Evolutionary conservation across 2,329 filamentous ascomycete species (phyloP).

Genomic region (Coleophoma eucalyptorum): DNA sequence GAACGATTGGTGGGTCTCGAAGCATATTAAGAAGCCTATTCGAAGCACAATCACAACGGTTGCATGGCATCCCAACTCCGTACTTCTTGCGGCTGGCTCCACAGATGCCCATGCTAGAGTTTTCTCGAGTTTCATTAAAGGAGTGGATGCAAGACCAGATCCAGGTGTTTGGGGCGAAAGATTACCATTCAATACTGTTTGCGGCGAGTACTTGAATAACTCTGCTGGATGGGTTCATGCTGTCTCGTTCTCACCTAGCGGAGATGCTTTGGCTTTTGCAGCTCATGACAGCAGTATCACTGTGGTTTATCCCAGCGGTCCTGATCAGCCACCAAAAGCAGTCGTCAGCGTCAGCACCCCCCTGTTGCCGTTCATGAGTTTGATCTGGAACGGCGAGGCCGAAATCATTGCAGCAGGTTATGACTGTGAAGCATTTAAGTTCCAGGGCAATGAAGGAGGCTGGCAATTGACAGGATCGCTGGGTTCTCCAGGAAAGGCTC

Average conservation of each 20-base stretch:
- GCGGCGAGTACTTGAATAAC: conserved; percentile 93
- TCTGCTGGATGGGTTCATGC: conserved; percentile 96
- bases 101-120: conserved; percentile 96
- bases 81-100: conserved; percentile 90
- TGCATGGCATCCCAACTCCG: conserved; percentile 96
- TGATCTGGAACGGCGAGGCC: conserved; percentile 87
- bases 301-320: conserved; percentile 87
- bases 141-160: conserved; percentile 80
- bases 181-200: conserved; percentile 96
- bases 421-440: conserved; percentile 84
- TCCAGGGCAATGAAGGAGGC: conserved; percentile 72
- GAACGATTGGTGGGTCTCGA: conserved; percentile 99
- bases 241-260: conserved; percentile 87
- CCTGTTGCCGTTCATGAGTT: conserved; percentile 84
- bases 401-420: conserved; percentile 96
- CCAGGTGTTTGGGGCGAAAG: conserved; percentile 91
- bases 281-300: conserved; percentile 96
- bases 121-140: conserved; percentile 95
- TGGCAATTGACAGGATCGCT: conserved; percentile 84
- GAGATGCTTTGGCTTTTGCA: conserved; percentile 88
- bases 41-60: conserved; percentile 94
- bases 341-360: conserved; percentile 88
- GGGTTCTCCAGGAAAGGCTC: conserved; percentile 68
- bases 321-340: conserved; percentile 87
- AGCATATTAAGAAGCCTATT: conserved; percentile 98